Evolutionary conservation across 164 flowering plant species (phyloP).

Genomic region (Dillenia suffruticosa): DNA sequence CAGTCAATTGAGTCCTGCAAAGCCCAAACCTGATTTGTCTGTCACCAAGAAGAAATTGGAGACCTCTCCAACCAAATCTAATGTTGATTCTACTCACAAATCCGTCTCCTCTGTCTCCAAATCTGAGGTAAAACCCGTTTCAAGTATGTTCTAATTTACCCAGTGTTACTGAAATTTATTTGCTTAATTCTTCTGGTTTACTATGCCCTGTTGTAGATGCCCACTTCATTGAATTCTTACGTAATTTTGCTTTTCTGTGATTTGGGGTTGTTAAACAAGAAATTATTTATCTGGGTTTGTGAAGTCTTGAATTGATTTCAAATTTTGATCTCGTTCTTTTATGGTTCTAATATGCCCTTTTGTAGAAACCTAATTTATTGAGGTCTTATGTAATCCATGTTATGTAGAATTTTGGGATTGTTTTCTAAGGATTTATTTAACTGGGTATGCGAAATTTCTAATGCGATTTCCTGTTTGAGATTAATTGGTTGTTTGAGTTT

Average conservation of each 20-base stretch:
- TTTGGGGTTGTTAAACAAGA: too few species aligned
- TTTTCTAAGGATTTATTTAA: background rate
- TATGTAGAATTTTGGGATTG: background rate
- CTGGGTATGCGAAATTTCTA: background rate
- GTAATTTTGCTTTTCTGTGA: too few species aligned
- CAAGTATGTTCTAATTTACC: background rate
- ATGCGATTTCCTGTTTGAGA: background rate
- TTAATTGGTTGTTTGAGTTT: slow-evolving; percentile 1
- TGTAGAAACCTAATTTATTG: too few species aligned
- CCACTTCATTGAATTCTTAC: too few species aligned
- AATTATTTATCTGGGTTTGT: too few species aligned
- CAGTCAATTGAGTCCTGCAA: slow-evolving; percentile 31
- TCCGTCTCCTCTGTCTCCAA: slow-evolving; percentile 27
- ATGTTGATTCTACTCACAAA: slow-evolving; percentile 35
- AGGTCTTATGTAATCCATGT: too few species aligned
- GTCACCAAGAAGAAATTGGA: slow-evolving; percentile 37
- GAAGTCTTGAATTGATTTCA: too few species aligned
- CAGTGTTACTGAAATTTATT: background rate
- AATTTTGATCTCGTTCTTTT: too few species aligned
- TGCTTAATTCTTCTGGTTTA: background rate
- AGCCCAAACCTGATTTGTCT: slow-evolving; percentile 28
- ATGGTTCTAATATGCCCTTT: too few species aligned
- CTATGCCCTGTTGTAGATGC: too few species aligned
- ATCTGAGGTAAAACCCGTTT: slow-evolving; percentile 42
- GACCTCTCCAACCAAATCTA: slow-evolving; percentile 31